Conservation (phyloP, 202 grass and related monocot species). For the Miscanthus sacchariflorus region DNA sequence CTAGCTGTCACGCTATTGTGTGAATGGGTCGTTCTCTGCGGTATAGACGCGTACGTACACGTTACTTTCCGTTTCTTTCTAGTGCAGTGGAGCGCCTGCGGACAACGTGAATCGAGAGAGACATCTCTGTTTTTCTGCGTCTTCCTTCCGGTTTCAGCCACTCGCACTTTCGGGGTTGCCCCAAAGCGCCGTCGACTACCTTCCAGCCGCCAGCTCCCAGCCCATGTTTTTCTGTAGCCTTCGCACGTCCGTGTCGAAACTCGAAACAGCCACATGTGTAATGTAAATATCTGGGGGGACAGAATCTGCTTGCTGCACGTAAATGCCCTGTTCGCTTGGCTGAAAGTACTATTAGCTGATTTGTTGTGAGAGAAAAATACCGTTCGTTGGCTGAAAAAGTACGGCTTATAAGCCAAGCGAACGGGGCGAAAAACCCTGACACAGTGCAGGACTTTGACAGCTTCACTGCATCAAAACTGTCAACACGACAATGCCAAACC, state of each 20-base stretch:
- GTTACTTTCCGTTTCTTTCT: too few relatives aligned
- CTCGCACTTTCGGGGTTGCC: constrained; percentile 2
- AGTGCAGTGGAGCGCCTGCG: background rate
- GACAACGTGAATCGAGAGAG: background rate
- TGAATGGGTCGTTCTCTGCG: too few relatives aligned
- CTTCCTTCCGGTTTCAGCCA: background rate
- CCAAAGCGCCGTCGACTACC: background rate
- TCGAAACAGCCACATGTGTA: background rate
- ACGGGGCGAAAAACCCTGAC: background rate
- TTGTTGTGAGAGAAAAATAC: too few relatives aligned
- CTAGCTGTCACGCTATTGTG: too few relatives aligned
- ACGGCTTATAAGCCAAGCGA: too few relatives aligned
- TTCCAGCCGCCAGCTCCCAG: background rate
- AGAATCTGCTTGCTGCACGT: background rate
- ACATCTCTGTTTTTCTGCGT: background rate
- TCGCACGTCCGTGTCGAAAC: background rate
- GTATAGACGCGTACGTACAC: too few relatives aligned
- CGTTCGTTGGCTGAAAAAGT: too few relatives aligned
- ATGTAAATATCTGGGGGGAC: background rate
- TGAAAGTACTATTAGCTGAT: too few relatives aligned
- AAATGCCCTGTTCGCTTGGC: too few relatives aligned
- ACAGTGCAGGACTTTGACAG: background rate
- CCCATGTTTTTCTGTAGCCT: background rate
- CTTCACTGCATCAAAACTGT: background rate
- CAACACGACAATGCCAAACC: background rate